Evolutionary conservation across 306 rosid species (phyloP).

Genomic region (Cucumis melo): DNA sequence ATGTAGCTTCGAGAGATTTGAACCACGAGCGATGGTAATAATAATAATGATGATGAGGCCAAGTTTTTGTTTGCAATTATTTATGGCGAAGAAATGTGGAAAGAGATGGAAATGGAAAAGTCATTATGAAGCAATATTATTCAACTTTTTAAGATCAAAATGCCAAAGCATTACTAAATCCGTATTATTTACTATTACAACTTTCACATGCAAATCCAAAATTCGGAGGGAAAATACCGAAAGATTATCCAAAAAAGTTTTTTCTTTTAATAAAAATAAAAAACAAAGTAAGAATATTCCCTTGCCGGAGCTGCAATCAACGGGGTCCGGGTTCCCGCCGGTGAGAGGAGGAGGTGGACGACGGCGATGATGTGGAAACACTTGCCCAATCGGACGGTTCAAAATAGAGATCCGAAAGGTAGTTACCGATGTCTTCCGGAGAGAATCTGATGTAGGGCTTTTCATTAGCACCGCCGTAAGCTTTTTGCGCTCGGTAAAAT

Average conservation of each 20-base stretch:
- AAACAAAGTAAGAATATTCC: too few species aligned
- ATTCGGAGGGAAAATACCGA: background rate
- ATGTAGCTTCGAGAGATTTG: too few species aligned
- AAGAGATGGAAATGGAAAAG: background rate
- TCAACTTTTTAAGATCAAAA: background rate
- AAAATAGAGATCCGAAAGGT: conserved; percentile 37
- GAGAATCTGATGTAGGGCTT: conserved; percentile 19
- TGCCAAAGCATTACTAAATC: background rate
- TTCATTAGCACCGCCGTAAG: conserved; percentile 9
- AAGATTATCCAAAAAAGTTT: background rate
- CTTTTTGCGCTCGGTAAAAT: conserved; percentile 24
- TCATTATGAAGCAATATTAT: background rate
- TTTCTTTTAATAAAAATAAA: background rate
- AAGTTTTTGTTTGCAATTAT: too few species aligned
- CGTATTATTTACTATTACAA: background rate
- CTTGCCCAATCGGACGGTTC: conserved; percentile 3
- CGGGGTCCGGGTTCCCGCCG: background rate
- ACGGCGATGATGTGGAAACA: conserved; percentile 4
- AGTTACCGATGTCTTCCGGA: conserved; percentile 43
- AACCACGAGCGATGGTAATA: too few species aligned
- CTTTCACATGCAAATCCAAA: background rate
- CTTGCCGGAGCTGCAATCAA: background rate
- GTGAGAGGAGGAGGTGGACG: conserved; percentile 8
- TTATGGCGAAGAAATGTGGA: background rate
- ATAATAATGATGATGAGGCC: too few species aligned